phyloP scores from a whole-genome alignment of 768 basidiomycete genomes.

The Psilocybe azurescens region DNA sequence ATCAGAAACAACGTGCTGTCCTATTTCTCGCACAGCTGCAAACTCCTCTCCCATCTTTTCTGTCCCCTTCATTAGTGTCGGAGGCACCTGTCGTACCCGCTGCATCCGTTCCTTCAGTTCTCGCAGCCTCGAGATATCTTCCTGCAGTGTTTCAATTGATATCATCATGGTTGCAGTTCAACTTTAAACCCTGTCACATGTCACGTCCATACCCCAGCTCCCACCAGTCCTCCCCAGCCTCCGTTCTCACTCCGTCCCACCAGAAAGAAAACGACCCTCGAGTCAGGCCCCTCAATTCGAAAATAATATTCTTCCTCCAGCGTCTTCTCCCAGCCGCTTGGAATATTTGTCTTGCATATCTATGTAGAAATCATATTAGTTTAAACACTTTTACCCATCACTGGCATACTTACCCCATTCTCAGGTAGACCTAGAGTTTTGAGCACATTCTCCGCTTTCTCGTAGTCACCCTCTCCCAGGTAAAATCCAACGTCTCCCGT shows the following conservation, averaged over 20 bases:
- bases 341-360: conserved; percentile 2
- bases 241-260: conserved; percentile 16
- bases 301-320: conserved; percentile 20
- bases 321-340: conserved; percentile 4
- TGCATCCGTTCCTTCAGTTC: conserved; percentile 21
- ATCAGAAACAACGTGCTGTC: conserved; percentile 52
- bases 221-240: conserved; percentile 26
- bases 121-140: conserved; percentile 16
- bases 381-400: conserved; percentile 3
- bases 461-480: conserved; percentile 50
- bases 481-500: conserved; percentile 57
- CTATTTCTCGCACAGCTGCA: conserved; percentile 32
- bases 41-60: conserved; percentile 17
- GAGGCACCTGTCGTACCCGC: conserved; percentile 26
- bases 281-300: conserved; percentile 16
- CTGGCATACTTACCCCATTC: conserved; percentile 2
- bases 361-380: conserved; percentile 13
- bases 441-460: conserved; percentile 26
- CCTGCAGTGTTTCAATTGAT: conserved; percentile 15
- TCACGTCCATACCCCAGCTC: conserved; percentile 41
- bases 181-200: conserved; percentile 19
- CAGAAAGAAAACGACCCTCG: conserved; percentile 18
- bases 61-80: conserved; percentile 20
- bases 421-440: conserved; percentile 22
- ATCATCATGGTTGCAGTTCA: conserved; percentile 16